Base-by-base conservation (phyloP, 306 rosid genomes). In the Pyrus bretschneideri region DNA sequence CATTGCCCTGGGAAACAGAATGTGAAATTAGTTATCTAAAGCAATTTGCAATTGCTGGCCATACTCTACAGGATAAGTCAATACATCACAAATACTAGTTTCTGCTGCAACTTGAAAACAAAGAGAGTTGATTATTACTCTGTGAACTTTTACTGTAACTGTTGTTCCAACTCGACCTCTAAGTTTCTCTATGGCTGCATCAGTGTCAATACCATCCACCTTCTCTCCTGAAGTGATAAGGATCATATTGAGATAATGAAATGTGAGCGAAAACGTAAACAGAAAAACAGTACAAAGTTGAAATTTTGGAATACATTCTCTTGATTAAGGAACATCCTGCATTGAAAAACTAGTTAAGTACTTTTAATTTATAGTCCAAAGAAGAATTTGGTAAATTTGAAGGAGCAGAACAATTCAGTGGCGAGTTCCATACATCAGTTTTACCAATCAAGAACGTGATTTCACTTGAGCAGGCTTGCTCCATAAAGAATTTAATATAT, bases 151-250 rank as follows among this genome's bases (percentile, higher is more conserved):
- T 68, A 95, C 84, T 66, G 88, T 88, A 25, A 95, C 97, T 44
- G 83, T 84, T 67, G 97, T 95, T 84, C 98, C 98, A 44, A 95
- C 96, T 35, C 81, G 88, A 58, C 98, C 98, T 85, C 98, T 85
- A 57, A 95, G 93, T 79, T 82, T 95, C 74, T 84, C 87, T 17
- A 97, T 96, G 51, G 97, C 98, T 80, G 80, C 81, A 83, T 95
- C 98, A 79, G 93, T 84, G 81, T 70, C 91, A 76, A 95, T 30
- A 60, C 98, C 97, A 70, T 90, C 92, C 80, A 95, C 86, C 77
- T 80, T 84, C 82, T 90, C 97, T 74, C 97, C 97, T 92, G 83
- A 69, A 81, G 35, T 61, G 49, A 67, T 79, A 67, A 30, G 70
- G 79, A 59, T 35, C 67, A 52, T 70, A 61, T 78, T 73, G 30